These are phyloP conservation scores for Beauveria brongniartii DNA, from an alignment of 2,329 filamentous ascomycete genomes.

Conservation along the genomic window DNA sequence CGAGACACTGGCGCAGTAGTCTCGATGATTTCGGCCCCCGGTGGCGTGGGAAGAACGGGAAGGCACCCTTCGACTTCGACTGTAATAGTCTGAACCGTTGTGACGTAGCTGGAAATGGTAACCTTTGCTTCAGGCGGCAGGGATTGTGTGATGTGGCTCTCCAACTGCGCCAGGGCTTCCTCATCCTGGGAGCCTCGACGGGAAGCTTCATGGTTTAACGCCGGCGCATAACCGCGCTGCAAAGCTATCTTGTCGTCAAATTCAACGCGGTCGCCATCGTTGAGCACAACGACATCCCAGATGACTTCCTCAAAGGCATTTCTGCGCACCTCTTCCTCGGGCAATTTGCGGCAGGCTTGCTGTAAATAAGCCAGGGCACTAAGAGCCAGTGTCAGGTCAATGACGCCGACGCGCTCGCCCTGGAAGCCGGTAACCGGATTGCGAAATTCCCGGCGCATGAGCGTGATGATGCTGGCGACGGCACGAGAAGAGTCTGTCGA, in stretches of 20 bases:
- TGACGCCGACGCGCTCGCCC: constrained; percentile 51
- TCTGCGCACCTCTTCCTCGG: constrained; percentile 40
- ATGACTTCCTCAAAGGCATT: constrained; percentile 47
- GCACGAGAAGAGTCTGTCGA: constrained; percentile 62
- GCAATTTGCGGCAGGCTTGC: constrained; percentile 42
- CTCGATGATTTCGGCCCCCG: constrained; percentile 52
- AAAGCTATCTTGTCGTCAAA: constrained; percentile 30
- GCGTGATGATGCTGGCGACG: constrained; percentile 57
- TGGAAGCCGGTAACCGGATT: constrained; percentile 52
- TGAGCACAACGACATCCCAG: constrained; percentile 59
- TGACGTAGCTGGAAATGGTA: constrained; percentile 50
- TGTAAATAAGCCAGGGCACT: constrained; percentile 56
- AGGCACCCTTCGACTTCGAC: constrained; percentile 51
- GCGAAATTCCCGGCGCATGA: constrained; percentile 56
- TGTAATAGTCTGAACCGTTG: constrained; percentile 55
- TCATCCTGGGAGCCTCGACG: constrained; percentile 17
- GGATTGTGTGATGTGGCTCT: constrained; percentile 45
- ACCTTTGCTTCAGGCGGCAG: constrained; percentile 49
- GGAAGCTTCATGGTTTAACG: not conserved
- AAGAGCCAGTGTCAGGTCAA: constrained; percentile 53
- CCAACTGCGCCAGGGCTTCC: constrained; percentile 38
- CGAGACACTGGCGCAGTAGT: constrained; percentile 29
- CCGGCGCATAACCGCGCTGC: not conserved
- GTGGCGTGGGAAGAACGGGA: constrained; percentile 44
- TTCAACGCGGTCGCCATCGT: constrained; percentile 50